Conservation (phyloP, 1,284 basidiomycete species). For the Coniferiporia sulphurascens region DNA sequence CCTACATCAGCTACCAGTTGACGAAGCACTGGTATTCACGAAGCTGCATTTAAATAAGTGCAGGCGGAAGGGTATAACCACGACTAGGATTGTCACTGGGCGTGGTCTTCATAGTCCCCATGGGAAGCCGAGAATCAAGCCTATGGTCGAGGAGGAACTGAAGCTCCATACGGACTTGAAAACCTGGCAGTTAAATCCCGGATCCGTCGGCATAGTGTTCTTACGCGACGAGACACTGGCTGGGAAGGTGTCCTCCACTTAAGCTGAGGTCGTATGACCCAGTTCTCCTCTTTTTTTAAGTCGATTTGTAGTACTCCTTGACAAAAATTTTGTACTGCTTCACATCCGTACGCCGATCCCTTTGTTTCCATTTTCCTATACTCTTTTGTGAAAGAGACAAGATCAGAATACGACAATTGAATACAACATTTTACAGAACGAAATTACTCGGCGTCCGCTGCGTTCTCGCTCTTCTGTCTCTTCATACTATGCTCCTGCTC, state of each 20-base stretch:
- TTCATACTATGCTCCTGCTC: slow-evolving; percentile 4
- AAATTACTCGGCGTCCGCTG: not conserved
- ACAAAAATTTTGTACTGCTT: not conserved
- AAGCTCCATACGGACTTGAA: not conserved
- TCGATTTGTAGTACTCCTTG: not conserved
- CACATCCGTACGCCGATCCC: not conserved
- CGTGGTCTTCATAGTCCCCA: slow-evolving; percentile 3
- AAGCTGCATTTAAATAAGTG: slow-evolving; percentile 1
- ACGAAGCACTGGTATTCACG: slow-evolving; percentile 1
- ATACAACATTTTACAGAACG: not conserved
- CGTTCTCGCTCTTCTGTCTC: slow-evolving; percentile 5
- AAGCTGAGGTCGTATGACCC: no score
- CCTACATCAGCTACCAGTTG: not conserved
- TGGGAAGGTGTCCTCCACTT: not conserved
- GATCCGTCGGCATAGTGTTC: not conserved
- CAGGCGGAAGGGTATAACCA: not conserved
- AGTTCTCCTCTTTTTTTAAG: not conserved
- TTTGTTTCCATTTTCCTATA: not conserved
- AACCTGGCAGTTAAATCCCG: not conserved
- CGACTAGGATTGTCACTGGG: slow-evolving; percentile 9
- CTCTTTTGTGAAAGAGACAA: no score
- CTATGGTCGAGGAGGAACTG: not conserved
- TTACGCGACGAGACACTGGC: not conserved
- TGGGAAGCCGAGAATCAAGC: not conserved
- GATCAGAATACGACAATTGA: not conserved